Evolutionary conservation across 1,284 basidiomycete genomes (phyloP).

Genomic region (Moniliella sp.): DNA sequence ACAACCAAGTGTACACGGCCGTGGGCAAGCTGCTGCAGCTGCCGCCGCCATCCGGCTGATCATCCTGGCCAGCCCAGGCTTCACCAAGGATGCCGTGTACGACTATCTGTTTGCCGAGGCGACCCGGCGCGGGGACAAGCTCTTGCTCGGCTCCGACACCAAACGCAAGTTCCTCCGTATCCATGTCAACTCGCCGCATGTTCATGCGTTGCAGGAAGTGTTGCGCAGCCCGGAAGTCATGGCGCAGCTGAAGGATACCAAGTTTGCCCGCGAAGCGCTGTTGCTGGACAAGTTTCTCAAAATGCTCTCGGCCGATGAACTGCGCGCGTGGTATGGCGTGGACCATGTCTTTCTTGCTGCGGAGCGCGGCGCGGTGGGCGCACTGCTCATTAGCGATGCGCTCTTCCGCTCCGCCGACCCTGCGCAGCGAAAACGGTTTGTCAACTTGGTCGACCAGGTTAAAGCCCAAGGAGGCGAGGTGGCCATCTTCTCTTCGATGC

Average conservation of each 20-base stretch:
- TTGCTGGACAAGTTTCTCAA: constrained; percentile 39
- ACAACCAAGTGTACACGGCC: constrained; percentile 61
- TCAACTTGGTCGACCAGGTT: constrained; percentile 69
- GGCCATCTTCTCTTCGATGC: constrained; percentile 92
- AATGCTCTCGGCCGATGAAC: constrained; percentile 78
- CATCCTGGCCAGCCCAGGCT: constrained; percentile 86
- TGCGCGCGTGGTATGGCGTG: constrained; percentile 94
- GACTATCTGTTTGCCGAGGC: constrained; percentile 42
- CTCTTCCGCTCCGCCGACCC: constrained; percentile 48
- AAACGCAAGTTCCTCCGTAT: constrained; percentile 70
- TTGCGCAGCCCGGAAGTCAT: constrained; percentile 10
- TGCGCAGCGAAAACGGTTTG: constrained; percentile 44
- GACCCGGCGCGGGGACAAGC: constrained; percentile 57
- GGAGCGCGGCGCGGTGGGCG: constrained; percentile 77
- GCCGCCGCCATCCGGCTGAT: constrained; percentile 58
- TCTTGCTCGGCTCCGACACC: constrained; percentile 45
- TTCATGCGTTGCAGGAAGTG: constrained; percentile 69
- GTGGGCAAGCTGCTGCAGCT: constrained; percentile 76
- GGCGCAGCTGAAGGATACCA: constrained; percentile 72
- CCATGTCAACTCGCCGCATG: constrained; percentile 75
- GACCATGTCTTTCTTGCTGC: constrained; percentile 75
- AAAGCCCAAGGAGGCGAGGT: constrained; percentile 73
- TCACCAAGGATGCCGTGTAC: constrained; percentile 71
- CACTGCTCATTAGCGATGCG: constrained; percentile 79
- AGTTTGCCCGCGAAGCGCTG: constrained; percentile 79